A percentile compares a stretch with the other conserved stretches of the same genome.
Conservation (phyloP, 805 yeast genomes). For the Hanseniaspora vineae region DNA sequence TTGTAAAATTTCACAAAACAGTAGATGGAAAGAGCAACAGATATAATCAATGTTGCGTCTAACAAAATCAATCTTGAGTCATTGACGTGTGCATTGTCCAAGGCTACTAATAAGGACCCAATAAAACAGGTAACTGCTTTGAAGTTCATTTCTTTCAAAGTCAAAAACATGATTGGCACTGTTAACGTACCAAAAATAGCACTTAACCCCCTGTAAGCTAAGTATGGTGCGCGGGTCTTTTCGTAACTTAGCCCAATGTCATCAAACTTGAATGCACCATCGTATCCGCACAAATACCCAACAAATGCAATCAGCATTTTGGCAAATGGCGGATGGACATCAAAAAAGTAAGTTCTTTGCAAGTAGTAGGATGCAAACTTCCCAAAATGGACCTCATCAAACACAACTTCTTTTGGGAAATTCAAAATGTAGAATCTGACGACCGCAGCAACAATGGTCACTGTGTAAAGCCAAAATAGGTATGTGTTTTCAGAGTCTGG, state of each 20-base stretch:
- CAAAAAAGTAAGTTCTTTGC: slow-evolving; percentile 86
- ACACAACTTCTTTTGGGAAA: slow-evolving; percentile 63
- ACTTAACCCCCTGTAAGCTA: slow-evolving; percentile 66
- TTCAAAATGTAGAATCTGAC: slow-evolving; percentile 52
- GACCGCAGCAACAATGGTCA: slow-evolving; percentile 56
- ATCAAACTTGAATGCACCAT: slow-evolving; percentile 87
- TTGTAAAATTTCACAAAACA: slow-evolving; percentile 69
- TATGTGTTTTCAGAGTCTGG: slow-evolving; percentile 25
- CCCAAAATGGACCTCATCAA: slow-evolving; percentile 82
- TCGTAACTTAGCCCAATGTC: slow-evolving; percentile 75
- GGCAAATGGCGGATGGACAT: slow-evolving; percentile 97
- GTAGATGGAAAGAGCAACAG: slow-evolving; percentile 72
- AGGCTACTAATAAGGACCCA: slow-evolving; percentile 60
- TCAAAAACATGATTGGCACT: slow-evolving; percentile 71
- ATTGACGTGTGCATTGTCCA: slow-evolving; percentile 82
- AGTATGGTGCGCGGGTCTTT: slow-evolving; percentile 69
- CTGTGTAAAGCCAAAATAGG: slow-evolving; percentile 37
- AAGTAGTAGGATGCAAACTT: slow-evolving; percentile 77
- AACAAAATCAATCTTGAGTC: slow-evolving; percentile 84
- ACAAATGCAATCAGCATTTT: slow-evolving; percentile 81
- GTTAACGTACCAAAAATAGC: slow-evolving; percentile 76
- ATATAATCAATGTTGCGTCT: slow-evolving; percentile 77
- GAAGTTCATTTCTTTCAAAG: slow-evolving; percentile 76
- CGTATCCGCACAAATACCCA: slow-evolving; percentile 81
- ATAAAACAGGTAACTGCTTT: slow-evolving; percentile 68